phyloP scores from a whole-genome alignment of 805 yeast species.

The Candida insectorum region DNA sequence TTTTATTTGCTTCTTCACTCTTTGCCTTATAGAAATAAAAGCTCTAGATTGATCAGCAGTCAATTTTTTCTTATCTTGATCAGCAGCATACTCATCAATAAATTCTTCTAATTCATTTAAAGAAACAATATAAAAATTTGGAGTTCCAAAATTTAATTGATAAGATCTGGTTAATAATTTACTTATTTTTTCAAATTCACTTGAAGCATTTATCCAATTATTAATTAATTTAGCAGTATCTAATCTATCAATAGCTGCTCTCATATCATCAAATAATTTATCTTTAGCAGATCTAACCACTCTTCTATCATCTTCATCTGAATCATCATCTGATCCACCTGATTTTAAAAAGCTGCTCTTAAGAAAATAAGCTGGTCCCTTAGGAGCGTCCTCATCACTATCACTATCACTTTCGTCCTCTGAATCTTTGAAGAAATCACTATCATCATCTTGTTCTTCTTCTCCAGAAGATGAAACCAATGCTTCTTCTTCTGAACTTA shows the following conservation, averaged over 20 bases:
- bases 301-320: constrained; percentile 70
- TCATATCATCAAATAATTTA: constrained; percentile 85
- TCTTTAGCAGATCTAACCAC: constrained; percentile 93
- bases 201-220: constrained; percentile 75
- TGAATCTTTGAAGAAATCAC: constrained; percentile 7
- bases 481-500: constrained; percentile 54
- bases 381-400: constrained; percentile 30
- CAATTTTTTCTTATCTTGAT: constrained; percentile 61
- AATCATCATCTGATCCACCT: constrained; percentile 39
- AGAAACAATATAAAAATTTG: constrained; percentile 65
- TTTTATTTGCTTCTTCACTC: constrained; percentile 75
- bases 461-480: constrained; percentile 40
- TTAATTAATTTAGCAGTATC: constrained; percentile 64
- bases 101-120: constrained; percentile 71
- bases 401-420: constrained; percentile 33
- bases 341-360: constrained; percentile 48
- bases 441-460: constrained; percentile 26
- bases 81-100: constrained; percentile 47
- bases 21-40: constrained; percentile 81
- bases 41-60: constrained; percentile 83
- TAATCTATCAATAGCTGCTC: constrained; percentile 58
- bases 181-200: constrained; percentile 75
- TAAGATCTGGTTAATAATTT: constrained; percentile 63
- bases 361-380: constrained; percentile 55
- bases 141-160: constrained; percentile 75